Conservation (phyloP, 2,329 filamentous ascomycete species). For the Epichloe aotearoae region DNA sequence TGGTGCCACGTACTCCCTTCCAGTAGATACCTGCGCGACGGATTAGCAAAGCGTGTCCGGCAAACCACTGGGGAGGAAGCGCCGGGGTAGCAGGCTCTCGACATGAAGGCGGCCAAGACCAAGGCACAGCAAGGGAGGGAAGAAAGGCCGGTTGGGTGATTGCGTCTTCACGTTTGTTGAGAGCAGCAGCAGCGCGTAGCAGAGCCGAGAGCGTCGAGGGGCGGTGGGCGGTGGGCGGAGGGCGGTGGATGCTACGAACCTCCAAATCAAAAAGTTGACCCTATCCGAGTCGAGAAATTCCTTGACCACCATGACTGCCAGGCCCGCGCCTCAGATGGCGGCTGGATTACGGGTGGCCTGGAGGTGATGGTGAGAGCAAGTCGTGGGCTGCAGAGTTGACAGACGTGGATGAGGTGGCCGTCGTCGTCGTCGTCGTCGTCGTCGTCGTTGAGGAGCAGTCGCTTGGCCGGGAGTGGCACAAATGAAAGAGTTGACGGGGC, state of each 20-base stretch:
- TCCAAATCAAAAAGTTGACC: slow-evolving; percentile 60
- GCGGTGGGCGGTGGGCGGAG: slow-evolving; percentile 5
- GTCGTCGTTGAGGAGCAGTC: slow-evolving; percentile 3
- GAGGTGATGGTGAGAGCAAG: background rate
- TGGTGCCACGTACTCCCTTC: slow-evolving; percentile 45
- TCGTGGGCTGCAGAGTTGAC: background rate
- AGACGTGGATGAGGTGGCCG: background rate
- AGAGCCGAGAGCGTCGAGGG: background rate
- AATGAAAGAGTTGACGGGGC: background rate
- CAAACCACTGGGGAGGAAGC: slow-evolving; percentile 6
- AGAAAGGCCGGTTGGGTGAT: slow-evolving; percentile 3
- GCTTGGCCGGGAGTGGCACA: background rate
- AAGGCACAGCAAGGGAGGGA: slow-evolving; percentile 1
- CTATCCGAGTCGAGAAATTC: slow-evolving; percentile 52
- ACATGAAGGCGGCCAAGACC: slow-evolving; percentile 10
- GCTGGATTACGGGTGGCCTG: slow-evolving; percentile 15
- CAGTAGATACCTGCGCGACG: slow-evolving; percentile 37
- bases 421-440: slow-evolving; percentile 6
- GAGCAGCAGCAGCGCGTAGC: background rate
- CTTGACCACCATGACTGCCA: slow-evolving; percentile 36
- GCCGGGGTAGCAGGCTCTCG: background rate
- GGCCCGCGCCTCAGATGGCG: slow-evolving; percentile 20
- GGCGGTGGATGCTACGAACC: slow-evolving; percentile 34
- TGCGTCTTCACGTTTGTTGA: background rate
- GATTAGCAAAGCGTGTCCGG: slow-evolving; percentile 3